phyloP scores from a whole-genome alignment of 2,329 filamentous ascomycete genomes.

The Oidium heveae region DNA sequence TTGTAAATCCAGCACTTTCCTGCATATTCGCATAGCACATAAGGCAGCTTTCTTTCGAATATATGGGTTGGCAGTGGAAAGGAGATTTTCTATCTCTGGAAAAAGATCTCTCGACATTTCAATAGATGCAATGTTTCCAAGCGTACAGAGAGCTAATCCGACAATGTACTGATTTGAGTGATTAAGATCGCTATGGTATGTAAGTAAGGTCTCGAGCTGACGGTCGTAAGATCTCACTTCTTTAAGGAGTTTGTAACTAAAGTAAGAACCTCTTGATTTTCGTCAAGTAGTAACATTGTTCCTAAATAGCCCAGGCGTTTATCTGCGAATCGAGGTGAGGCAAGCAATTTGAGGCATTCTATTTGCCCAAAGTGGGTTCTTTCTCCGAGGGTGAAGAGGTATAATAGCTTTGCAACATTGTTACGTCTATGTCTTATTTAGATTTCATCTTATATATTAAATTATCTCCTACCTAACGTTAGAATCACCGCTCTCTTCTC shows the following conservation, averaged over 20 bases:
- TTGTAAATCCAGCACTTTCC: conserved; percentile 88
- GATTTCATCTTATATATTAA: conserved; percentile 1
- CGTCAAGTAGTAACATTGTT: conserved; percentile 84
- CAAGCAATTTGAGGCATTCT: conserved; percentile 91
- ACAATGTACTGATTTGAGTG: conserved; percentile 98
- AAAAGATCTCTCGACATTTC: conserved; percentile 98
- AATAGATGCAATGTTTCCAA: conserved; percentile 91
- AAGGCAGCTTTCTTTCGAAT: conserved; percentile 89
- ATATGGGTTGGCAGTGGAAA: conserved; percentile 92
- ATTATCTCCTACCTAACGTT: conserved; percentile 46
- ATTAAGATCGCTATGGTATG: conserved; percentile 49
- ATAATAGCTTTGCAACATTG: conserved; percentile 94
- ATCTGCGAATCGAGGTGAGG: conserved; percentile 90
- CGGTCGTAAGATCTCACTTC: conserved; percentile 36
- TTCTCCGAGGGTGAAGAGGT: conserved; percentile 93
- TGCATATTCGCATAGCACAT: conserved; percentile 97
- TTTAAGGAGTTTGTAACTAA: conserved; percentile 94
- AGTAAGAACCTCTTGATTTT: conserved; percentile 95
- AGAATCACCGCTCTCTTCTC: conserved; percentile 85
- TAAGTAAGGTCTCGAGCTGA: background rate
- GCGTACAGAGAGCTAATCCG: conserved; percentile 79
- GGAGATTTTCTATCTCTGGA: conserved; percentile 74
- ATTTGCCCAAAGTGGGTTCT: conserved; percentile 98
- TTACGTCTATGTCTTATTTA: conserved; percentile 42
- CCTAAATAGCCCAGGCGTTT: conserved; percentile 89